These are phyloP conservation scores for Meira miltonrushii DNA, from an alignment of 1,284 basidiomycete genomes.

Conservation along the genomic window DNA sequence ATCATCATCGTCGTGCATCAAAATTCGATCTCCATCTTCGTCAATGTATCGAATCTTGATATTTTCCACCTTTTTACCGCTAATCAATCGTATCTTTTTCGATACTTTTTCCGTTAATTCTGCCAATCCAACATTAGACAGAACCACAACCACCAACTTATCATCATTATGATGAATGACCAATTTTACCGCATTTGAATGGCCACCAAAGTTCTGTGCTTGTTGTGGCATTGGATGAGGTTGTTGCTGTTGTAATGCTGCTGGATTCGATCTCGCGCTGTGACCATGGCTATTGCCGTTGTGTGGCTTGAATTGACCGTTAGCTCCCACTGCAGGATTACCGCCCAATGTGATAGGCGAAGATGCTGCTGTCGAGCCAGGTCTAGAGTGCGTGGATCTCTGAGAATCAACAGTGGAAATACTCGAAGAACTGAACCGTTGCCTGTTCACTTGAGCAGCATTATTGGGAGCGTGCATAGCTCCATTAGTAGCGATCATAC, in stretches of 20 bases:
- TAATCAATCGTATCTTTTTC: slow-evolving; percentile 50
- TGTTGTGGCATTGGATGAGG: neutral
- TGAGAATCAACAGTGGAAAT: slow-evolving; percentile 33
- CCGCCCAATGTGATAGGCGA: slow-evolving; percentile 27
- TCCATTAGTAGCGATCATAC: neutral
- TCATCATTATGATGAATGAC: slow-evolving; percentile 77
- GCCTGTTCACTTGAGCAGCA: slow-evolving; percentile 14
- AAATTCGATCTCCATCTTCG: slow-evolving; percentile 48
- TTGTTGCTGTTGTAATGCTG: neutral
- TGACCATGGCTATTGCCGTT: neutral
- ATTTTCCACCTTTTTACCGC: neutral
- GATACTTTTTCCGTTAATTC: slow-evolving; percentile 90
- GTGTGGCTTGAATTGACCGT: neutral
- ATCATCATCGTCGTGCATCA: slow-evolving; percentile 47
- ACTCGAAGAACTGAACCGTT: slow-evolving; percentile 33
- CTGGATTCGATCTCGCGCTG: neutral
- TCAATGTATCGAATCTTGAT: slow-evolving; percentile 40
- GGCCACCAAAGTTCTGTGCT: neutral
- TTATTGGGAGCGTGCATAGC: neutral
- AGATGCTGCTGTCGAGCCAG: slow-evolving; percentile 35
- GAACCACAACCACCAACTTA: slow-evolving; percentile 82
- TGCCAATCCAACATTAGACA: slow-evolving; percentile 73
- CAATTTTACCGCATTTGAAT: slow-evolving; percentile 44
- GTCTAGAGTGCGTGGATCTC: slow-evolving; percentile 26
- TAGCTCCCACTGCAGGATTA: neutral